Conservation (phyloP, 2,329 filamentous ascomycete species). For the Botrytis hyacinthi region DNA sequence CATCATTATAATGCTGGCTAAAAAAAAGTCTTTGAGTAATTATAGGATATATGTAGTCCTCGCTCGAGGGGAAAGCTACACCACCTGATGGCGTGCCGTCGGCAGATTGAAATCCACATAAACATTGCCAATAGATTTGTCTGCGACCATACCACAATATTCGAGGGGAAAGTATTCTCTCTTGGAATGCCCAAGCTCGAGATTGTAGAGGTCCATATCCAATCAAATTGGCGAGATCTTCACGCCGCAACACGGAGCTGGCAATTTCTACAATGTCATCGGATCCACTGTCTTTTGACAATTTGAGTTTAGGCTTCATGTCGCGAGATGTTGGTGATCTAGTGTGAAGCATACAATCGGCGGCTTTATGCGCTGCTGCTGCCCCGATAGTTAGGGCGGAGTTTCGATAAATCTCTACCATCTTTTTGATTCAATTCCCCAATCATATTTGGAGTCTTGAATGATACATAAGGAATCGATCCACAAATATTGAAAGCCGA, state of each 20-base stretch:
- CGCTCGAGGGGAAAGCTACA: fast-evolving
- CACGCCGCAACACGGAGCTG: fast-evolving
- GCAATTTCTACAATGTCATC: not conserved
- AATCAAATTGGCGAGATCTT: not conserved
- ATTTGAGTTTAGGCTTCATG: not conserved
- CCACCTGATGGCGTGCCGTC: not conserved
- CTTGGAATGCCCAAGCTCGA: not conserved
- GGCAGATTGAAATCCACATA: not conserved
- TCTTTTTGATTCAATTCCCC: not conserved
- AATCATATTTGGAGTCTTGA: not conserved
- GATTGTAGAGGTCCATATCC: not conserved
- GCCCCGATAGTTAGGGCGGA: not conserved
- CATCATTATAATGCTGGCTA: not conserved
- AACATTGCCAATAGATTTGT: not conserved
- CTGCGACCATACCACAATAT: not conserved
- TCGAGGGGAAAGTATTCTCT: not conserved
- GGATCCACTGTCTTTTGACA: not conserved
- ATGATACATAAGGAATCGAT: not conserved
- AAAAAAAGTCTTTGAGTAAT: not conserved
- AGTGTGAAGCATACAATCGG: not conserved
- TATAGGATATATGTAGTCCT: fast-evolving
- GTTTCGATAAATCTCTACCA: not conserved
- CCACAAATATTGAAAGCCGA: not conserved
- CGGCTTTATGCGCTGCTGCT: not conserved
- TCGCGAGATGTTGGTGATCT: fast-evolving